phyloP scores from a whole-genome alignment of 2,329 filamentous ascomycete species.

The Hypocreales sp. region DNA sequence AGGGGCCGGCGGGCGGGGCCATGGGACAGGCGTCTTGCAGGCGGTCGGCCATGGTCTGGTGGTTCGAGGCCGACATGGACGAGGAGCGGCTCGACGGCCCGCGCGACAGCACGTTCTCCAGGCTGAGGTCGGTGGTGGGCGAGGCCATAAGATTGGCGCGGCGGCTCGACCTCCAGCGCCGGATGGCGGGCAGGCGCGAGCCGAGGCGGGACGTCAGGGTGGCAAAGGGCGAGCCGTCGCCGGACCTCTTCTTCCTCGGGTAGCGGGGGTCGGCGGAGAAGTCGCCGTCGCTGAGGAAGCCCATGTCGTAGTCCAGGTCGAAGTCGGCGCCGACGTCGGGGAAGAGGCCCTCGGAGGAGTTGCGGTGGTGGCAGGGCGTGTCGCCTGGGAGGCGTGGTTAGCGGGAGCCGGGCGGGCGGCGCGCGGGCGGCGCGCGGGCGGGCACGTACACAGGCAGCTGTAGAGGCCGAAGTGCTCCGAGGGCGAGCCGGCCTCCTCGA shows the following conservation, averaged over 20 bases:
- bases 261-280: constrained; percentile 26
- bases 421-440: not conserved
- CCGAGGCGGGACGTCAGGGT: constrained; percentile 51
- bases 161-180: constrained; percentile 32
- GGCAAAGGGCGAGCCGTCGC: constrained; percentile 42
- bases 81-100: constrained; percentile 64
- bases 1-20: constrained; percentile 46
- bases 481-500: constrained; percentile 28
- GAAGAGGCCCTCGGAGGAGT: constrained; percentile 24
- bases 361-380: constrained; percentile 41
- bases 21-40: constrained; percentile 37
- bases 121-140: constrained; percentile 67
- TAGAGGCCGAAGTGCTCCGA: constrained; percentile 31
- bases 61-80: constrained; percentile 51
- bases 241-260: constrained; percentile 37
- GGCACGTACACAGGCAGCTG: constrained; percentile 64
- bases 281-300: constrained; percentile 51
- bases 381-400: constrained; percentile 32
- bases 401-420: constrained; percentile 5
- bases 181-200: constrained; percentile 39
- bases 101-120: constrained; percentile 61
- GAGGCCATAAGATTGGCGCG: constrained; percentile 29
- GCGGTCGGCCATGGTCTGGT: constrained; percentile 23
- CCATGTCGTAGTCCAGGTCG: constrained; percentile 49
- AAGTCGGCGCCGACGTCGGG: constrained; percentile 23